Base-by-base conservation (phyloP, 2,329 filamentous ascomycete species). In the Ceratocystis cacaofunesta region DNA sequence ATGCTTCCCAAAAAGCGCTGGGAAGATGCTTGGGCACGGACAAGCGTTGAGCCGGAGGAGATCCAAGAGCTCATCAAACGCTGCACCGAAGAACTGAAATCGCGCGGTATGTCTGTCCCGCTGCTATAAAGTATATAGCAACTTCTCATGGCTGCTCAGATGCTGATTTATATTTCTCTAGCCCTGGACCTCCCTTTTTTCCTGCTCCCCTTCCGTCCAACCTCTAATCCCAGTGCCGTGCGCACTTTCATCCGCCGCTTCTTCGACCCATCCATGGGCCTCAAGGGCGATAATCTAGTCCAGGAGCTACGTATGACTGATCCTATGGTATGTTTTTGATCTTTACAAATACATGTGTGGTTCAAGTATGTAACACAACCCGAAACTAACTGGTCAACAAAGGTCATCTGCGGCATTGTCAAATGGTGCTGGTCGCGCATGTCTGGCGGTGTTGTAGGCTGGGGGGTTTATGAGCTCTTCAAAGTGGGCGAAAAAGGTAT, bases 381-480 rank as follows among this genome's bases (percentile, higher is more conserved):
- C 22, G 55, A 32, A 55, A 36, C 43, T 65, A 60, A 63, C 44
- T 22, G 36, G 36, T 30, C 8, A 10, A 22, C 58, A 25, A 69
- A 96, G 90, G 91, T 95, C 66, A 83, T 99, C 64, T 92, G 91
- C 69, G 94, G 92, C 71, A 91, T 96, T 52, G 81, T 94, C 69
- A 99, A 97, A 79, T 99, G 94, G 94, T 97, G 92, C 75, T 99
- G 94, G 94, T 92, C 90, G 74, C 85, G 94, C 76, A 79, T 99
- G 62, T 85, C 88, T 52, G 90, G 91, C 67, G 94, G 94, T 72
- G 86, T 99, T 15, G 92, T 99, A 44, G 91, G 90, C 66, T 97
- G 94, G 94, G 91, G 96, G 72, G 90, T 90, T 52, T 99, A 99
- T 73, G 92, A 97, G 74, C 82, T 95, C 25, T 99, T 99, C 80